Evolutionary conservation across 164 flowering plant genomes (phyloP).

Genomic region (Buxus sempervirens): DNA sequence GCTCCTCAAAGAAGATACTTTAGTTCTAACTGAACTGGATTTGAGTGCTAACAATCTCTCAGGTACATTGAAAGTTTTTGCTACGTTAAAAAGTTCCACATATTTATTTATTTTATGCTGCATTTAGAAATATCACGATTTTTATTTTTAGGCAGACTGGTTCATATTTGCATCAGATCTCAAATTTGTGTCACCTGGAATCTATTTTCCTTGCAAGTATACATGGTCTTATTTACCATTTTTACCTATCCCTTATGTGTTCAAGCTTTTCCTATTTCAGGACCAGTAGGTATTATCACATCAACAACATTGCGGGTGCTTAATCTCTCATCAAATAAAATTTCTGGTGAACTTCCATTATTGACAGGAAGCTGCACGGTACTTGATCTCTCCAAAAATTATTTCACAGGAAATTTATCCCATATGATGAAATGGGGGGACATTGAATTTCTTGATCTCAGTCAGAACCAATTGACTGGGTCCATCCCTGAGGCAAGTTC

Average conservation of each 20-base stretch:
- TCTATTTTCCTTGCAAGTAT: neutral
- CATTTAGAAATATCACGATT: neutral
- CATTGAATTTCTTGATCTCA: constrained; percentile 84
- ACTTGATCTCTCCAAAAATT: constrained; percentile 75
- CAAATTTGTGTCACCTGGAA: neutral
- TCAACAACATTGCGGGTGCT: constrained; percentile 66
- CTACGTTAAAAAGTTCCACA: neutral
- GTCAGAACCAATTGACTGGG: constrained; percentile 72
- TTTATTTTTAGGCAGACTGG: neutral
- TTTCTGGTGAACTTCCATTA: constrained; percentile 82
- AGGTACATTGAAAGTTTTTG: constrained; percentile 43
- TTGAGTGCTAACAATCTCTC: constrained; percentile 91
- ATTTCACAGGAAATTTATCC: constrained; percentile 71
- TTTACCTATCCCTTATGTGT: constrained; percentile 1
- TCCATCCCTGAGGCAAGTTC: constrained; percentile 65
- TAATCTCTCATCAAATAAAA: constrained; percentile 77
- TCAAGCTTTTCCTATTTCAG: constrained; percentile 39
- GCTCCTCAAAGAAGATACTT: constrained; percentile 74
- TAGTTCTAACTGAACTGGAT: constrained; percentile 74
- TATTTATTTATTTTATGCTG: neutral
- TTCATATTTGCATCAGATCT: neutral
- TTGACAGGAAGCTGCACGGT: constrained; percentile 71
- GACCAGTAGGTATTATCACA: constrained; percentile 63
- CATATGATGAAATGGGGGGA: constrained; percentile 72
- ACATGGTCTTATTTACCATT: constrained; percentile 2